Conservation (phyloP, 1,284 basidiomycete genomes). For the Trichosporon faecale region DNA sequence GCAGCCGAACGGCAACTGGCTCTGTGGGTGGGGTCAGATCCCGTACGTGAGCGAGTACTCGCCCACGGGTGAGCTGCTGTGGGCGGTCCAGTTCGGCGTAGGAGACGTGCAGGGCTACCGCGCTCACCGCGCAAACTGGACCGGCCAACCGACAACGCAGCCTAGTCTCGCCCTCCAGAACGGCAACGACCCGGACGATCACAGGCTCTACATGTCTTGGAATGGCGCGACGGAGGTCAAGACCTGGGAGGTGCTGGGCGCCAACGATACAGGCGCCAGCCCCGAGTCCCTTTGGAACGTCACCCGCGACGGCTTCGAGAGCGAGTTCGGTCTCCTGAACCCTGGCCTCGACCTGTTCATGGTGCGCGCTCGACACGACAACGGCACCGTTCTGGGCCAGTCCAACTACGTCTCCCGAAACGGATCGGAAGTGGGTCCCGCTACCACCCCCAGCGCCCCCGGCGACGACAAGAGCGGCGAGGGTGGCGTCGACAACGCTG, state of each 20-base stretch:
- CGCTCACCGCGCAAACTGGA: slow-evolving; percentile 32
- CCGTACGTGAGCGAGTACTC: slow-evolving; percentile 33
- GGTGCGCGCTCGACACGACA: neutral
- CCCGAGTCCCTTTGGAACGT: slow-evolving; percentile 13
- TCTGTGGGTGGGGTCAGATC: slow-evolving; percentile 30
- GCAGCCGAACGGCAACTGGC: slow-evolving; percentile 28
- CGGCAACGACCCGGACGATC: slow-evolving; percentile 10
- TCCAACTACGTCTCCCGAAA: neutral
- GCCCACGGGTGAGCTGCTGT: slow-evolving; percentile 31
- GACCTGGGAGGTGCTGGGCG: slow-evolving; percentile 28
- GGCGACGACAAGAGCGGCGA: neutral
- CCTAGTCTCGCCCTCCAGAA: slow-evolving; percentile 26
- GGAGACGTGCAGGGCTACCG: slow-evolving; percentile 39
- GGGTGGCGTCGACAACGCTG: neutral
- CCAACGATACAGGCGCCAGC: slow-evolving; percentile 10
- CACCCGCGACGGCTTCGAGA: slow-evolving; percentile 33
- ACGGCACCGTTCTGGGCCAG: neutral
- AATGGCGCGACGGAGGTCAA: slow-evolving; percentile 44
- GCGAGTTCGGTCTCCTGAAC: slow-evolving; percentile 37
- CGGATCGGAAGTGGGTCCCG: neutral
- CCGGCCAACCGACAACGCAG: slow-evolving; percentile 29
- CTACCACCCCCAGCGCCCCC: neutral
- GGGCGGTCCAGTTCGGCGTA: slow-evolving; percentile 37
- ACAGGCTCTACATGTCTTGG: slow-evolving; percentile 34
- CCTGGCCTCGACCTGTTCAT: neutral